phyloP scores from a whole-genome alignment of 2,329 filamentous ascomycete species.

The Zymoseptoria brevis region DNA sequence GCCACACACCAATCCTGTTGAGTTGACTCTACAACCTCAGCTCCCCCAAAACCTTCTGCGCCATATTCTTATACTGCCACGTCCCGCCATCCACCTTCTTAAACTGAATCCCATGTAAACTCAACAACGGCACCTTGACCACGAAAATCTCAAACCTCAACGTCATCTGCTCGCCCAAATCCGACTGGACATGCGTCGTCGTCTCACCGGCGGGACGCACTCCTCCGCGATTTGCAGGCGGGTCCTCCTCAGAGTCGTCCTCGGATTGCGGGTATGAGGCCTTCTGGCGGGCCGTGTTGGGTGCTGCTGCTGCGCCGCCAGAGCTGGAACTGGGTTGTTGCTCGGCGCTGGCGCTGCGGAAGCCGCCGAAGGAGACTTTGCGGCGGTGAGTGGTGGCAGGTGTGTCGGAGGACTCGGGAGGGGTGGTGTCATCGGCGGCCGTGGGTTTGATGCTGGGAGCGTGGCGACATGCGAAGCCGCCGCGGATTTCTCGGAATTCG shows the following conservation, averaged over 20 bases:
- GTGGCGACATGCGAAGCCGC: constrained; percentile 85
- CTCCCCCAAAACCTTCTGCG: constrained; percentile 85
- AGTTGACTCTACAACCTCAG: constrained; percentile 64
- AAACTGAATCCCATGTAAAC: constrained; percentile 92
- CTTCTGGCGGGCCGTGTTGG: constrained; percentile 52
- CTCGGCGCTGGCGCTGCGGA: constrained; percentile 58
- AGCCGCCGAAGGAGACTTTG: constrained; percentile 76
- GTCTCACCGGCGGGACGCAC: constrained; percentile 64
- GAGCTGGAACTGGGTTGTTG: constrained; percentile 49
- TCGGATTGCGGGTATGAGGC: constrained; percentile 71
- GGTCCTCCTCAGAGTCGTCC: constrained; percentile 26
- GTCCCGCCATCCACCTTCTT: constrained; percentile 93
- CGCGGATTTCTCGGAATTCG: constrained; percentile 86
- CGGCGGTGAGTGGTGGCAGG: constrained; percentile 57
- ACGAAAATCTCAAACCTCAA: constrained; percentile 94
- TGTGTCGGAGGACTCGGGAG: constrained; percentile 46
- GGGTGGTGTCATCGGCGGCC: constrained; percentile 22
- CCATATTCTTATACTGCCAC: constrained; percentile 99
- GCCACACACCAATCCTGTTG: no score
- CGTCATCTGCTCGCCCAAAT: constrained; percentile 74
- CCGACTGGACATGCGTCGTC: constrained; percentile 82
- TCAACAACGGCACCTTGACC: constrained; percentile 90
- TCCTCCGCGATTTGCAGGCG: constrained; percentile 25
- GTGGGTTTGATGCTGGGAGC: constrained; percentile 74
- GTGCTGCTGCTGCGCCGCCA: constrained; percentile 38